Conservation (phyloP, 495 filamentous ascomycete genomes). For the Hyaloscypha variabilis region DNA sequence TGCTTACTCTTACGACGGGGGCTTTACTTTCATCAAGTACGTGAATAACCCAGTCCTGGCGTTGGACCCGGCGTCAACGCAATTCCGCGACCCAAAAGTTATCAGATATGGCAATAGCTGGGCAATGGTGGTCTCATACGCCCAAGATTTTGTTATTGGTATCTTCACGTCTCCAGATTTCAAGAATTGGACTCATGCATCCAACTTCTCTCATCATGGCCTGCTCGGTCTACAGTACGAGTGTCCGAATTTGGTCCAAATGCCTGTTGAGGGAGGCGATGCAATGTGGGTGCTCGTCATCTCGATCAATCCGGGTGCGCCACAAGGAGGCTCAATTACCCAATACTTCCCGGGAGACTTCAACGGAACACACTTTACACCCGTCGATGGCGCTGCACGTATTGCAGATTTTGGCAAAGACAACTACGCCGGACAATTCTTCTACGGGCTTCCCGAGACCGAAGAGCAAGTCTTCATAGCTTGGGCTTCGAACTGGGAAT, state of each 20-base stretch:
- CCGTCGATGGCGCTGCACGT: slow-evolving; percentile 42
- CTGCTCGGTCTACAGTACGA: slow-evolving; percentile 60
- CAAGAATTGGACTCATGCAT: slow-evolving; percentile 52
- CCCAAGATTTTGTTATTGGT: slow-evolving; percentile 52
- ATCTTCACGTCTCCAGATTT: slow-evolving; percentile 57
- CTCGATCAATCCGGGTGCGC: slow-evolving; percentile 60
- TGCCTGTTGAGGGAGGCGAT: slow-evolving; percentile 43
- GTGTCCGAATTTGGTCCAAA: slow-evolving; percentile 53
- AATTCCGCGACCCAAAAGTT: slow-evolving; percentile 63
- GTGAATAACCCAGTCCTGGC: slow-evolving; percentile 54
- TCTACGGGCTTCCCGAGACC: slow-evolving; percentile 45
- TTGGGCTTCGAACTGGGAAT: slow-evolving; percentile 68
- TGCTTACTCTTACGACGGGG: slow-evolving; percentile 57
- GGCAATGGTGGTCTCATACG: slow-evolving; percentile 51
- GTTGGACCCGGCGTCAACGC: slow-evolving; percentile 35
- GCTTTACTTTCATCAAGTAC: slow-evolving; percentile 57
- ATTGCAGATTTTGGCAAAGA: slow-evolving; percentile 59
- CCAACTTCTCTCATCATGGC: slow-evolving; percentile 57
- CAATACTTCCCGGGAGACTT: slow-evolving; percentile 54
- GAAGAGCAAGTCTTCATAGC: slow-evolving; percentile 48
- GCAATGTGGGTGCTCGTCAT: slow-evolving; percentile 52
- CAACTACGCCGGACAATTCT: slow-evolving; percentile 59
- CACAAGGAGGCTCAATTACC: slow-evolving; percentile 52
- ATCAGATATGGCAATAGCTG: slow-evolving; percentile 54
- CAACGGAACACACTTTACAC: slow-evolving; percentile 44